These are phyloP conservation scores for Edaphochlamys debaryana DNA, from an alignment of 139 green algal genomes.

Conservation along the genomic window DNA sequence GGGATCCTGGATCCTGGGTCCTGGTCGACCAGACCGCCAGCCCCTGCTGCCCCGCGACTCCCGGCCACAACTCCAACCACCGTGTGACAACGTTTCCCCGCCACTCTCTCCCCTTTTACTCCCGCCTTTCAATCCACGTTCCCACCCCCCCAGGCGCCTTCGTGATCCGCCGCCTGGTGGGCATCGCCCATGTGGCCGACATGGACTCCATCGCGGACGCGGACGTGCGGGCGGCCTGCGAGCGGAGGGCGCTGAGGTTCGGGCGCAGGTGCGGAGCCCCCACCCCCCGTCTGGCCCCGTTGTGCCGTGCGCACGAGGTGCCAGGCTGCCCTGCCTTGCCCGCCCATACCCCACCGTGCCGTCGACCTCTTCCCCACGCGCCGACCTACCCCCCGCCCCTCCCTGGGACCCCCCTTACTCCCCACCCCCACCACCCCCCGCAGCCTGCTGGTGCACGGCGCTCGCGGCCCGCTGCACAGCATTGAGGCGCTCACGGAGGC, in stretches of 20 bases:
- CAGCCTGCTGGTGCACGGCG: neutral
- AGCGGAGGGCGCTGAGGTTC: conserved; percentile 83
- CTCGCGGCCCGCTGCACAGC: neutral
- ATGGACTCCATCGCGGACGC: conserved; percentile 87
- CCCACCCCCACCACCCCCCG: no score
- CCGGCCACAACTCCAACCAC: no score
- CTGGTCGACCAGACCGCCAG: no score
- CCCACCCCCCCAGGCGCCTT: conserved; percentile 67
- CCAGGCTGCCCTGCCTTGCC: neutral
- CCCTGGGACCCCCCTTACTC: neutral
- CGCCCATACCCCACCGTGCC: neutral
- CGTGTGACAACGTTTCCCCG: no score
- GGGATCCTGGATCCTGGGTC: no score
- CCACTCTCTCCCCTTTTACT: neutral
- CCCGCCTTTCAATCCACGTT: no score
- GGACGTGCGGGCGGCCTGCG: conserved; percentile 78
- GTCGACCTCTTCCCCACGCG: neutral
- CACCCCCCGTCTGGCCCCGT: no score
- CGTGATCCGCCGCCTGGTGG: conserved; percentile 89
- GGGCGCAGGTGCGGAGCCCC: conserved; percentile 66
- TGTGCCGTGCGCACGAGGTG: neutral
- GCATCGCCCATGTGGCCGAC: conserved; percentile 95
- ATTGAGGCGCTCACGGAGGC: neutral
- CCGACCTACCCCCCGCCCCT: neutral
- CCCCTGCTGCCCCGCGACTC: no score